Base-by-base conservation (phyloP, 1,284 basidiomycete species). In the Coniophora puteana region DNA sequence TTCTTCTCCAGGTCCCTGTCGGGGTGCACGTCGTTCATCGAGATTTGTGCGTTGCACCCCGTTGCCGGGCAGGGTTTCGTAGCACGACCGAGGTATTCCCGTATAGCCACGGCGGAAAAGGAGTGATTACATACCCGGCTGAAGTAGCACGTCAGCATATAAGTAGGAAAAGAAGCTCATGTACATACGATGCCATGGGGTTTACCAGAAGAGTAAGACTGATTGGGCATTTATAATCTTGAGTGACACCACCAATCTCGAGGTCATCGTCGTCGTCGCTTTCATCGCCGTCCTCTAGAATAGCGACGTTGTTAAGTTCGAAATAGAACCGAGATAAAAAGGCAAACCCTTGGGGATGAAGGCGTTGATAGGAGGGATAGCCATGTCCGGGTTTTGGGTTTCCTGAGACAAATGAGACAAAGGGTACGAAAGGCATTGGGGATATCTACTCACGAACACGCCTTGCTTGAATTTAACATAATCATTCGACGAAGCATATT, bases 211-310 rank as follows among this genome's bases (percentile, higher is more conserved):
- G 57, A 4, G 65, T 73, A 34, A 92, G 68, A 0, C 84, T 80
- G 38, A 93, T 66, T 2, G 90, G 89, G 49, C 90, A 93, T 40
- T 78, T 83, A 69, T 80, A 89, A 49, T 80, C 81, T 55, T 91
- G 87, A 6, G 82, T 86, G 17, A 82, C 73, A 36, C 89, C 89
- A 35, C 91, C 92, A 33, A 92, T 68, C 60, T 89, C 82, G 17
- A 93, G 63, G 8, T 90, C 86, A 27, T 91, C 86, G 36, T 85
- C 84, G 34, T 85, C 83, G 40, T 86, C 83, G 44, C 80, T 86
- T 25, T 74, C 78, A 52, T 90, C 88, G 11, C 80, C 88, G 25
- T 77, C 71, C 71, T 89, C 86, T 83, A 54, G 12, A 49, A n/a
- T 40, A 43, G 16, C 38, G 31, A 37, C 34, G 40, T 7, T 14